Base-by-base conservation (phyloP, 768 basidiomycete genomes). In the Rhodotorula sphaerocarpa region DNA sequence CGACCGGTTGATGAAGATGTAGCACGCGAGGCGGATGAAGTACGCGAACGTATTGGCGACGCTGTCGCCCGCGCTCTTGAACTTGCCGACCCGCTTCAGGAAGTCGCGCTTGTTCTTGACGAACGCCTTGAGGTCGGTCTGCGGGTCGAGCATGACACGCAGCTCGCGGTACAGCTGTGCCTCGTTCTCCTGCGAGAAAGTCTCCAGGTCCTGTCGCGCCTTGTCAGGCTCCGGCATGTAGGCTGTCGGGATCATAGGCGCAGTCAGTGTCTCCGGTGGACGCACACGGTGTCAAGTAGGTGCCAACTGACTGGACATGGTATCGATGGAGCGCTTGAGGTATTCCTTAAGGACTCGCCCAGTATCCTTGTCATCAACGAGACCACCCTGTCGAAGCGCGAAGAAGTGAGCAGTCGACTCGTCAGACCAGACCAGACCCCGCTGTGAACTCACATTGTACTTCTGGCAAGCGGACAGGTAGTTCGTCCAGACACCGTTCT, bases 141-240 rank as follows among this genome's bases (percentile, higher is more conserved):
- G 86, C 0, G 86, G 79, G 73, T 95, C 90, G 78, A 88, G 80
- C 67, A 87, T 85, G 0, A 81, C 85, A 74, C 83, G 86, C 44
- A 91, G 78, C 16, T 91, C 78, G 75, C 86, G 90, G 79, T 90
- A 96, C 12, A 92, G 78, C 43, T 90, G 80, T 28, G 80, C 80
- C 73, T 93, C 90, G 73, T 97, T 96, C 46, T 85, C 76, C 62
- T 86, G 86, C 1, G 92, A 91, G 69, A 97, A 99, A 1, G 80
- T 74, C 20, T 82, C 77, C 25, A 99, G 75, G 72, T 96, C 93
- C 63, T 88, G 88, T 3, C 78, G 75, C 0, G 84, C 87, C 71
- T 88, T 88, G 44, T 81, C 79, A 3, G 83, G 79, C 54, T 97
- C 91, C 6, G 67, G 57, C 48, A 65, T 9, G 82, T 78, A 66